Percentiles rank a stretch among this genome's conserved stretches.
These are phyloP conservation scores for Rhodotorula sphaerocarpa DNA, from an alignment of 768 basidiomycete genomes.

Conservation along the genomic window DNA sequence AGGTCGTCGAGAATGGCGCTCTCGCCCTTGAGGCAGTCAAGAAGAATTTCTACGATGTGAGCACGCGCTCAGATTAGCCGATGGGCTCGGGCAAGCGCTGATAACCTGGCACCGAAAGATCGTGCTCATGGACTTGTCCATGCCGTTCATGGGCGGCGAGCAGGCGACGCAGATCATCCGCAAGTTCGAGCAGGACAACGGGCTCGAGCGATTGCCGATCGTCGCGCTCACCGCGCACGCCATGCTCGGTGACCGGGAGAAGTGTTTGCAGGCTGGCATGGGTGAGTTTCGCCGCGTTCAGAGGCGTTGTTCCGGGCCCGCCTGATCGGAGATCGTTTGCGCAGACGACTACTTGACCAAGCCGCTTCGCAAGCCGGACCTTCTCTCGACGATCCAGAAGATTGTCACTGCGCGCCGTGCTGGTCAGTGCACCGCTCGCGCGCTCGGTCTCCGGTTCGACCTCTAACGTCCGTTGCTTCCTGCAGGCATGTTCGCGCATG, in stretches of 20 bases:
- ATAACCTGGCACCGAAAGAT: neutral
- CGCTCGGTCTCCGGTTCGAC: too few relatives aligned
- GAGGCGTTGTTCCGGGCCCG: neutral
- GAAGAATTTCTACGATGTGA: slow-evolving; percentile 44
- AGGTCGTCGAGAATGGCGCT: slow-evolving; percentile 95
- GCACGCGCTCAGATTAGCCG: neutral
- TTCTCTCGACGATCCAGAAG: slow-evolving; percentile 39
- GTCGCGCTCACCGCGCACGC: slow-evolving; percentile 96
- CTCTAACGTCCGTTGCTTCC: too few relatives aligned
- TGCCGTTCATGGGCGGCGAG: slow-evolving; percentile 93
- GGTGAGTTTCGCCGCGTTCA: slow-evolving; percentile 39
- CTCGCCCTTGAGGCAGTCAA: slow-evolving; percentile 89
- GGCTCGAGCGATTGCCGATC: slow-evolving; percentile 70
- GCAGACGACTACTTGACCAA: slow-evolving; percentile 42
- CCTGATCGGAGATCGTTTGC: neutral
- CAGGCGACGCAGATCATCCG: slow-evolving; percentile 92
- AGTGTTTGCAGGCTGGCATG: slow-evolving; percentile 67
- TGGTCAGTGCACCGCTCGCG: neutral
- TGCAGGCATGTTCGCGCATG: too few relatives aligned
- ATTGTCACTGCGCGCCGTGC: slow-evolving; percentile 2
- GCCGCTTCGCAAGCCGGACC: slow-evolving; percentile 40
- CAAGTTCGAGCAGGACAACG: slow-evolving; percentile 65
- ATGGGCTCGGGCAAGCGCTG: too few relatives aligned
- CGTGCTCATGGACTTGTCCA: slow-evolving; percentile 71
- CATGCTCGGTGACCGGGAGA: slow-evolving; percentile 81